These are phyloP conservation scores for Bryopsis sp. DNA, from an alignment of 139 green algal species.

Conservation along the genomic window DNA sequence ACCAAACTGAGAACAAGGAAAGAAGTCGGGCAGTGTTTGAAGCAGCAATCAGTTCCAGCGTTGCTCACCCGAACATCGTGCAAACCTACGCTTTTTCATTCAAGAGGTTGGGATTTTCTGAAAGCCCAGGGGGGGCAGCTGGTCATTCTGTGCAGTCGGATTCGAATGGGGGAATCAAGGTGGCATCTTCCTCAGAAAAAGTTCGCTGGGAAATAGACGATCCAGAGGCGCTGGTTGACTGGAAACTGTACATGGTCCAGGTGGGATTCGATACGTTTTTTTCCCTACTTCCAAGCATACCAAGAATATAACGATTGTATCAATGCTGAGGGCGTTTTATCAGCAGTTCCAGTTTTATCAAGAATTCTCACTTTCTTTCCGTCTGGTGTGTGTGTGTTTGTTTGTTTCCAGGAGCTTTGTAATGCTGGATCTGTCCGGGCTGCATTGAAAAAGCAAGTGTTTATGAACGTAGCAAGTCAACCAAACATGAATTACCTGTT, in stretches of 20 bases:
- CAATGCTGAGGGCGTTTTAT: too few relatives aligned
- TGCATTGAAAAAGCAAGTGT: conserved; percentile 18
- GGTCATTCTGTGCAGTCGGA: conserved; percentile 4
- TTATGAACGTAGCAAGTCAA: conserved; percentile 20
- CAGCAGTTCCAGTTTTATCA: too few relatives aligned
- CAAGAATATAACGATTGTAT: too few relatives aligned
- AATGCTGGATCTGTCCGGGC: conserved; percentile 22
- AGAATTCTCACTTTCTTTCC: too few relatives aligned
- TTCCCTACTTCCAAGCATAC: too few relatives aligned
- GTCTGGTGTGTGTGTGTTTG: too few relatives aligned
- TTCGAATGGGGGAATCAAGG: too few relatives aligned
- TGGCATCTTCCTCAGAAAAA: too few relatives aligned
- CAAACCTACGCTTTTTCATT: conserved; percentile 31
- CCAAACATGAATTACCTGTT: conserved; percentile 17
- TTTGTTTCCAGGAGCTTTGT: conserved; percentile 41
- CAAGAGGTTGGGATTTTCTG: conserved; percentile 15
- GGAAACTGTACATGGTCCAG: conserved; percentile 44
- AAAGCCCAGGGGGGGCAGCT: not conserved
- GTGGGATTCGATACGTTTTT: too few relatives aligned
- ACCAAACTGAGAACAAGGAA: conserved; percentile 31
- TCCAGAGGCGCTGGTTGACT: conserved; percentile 25
- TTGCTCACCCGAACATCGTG: conserved; percentile 36
- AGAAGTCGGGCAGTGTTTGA: conserved; percentile 42
- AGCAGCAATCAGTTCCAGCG: conserved; percentile 33
- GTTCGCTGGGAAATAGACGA: too few relatives aligned